These are phyloP conservation scores for Coemansia reversa DNA, from an alignment of 192 early-diverging fungal genomes.

Conservation along the genomic window DNA sequence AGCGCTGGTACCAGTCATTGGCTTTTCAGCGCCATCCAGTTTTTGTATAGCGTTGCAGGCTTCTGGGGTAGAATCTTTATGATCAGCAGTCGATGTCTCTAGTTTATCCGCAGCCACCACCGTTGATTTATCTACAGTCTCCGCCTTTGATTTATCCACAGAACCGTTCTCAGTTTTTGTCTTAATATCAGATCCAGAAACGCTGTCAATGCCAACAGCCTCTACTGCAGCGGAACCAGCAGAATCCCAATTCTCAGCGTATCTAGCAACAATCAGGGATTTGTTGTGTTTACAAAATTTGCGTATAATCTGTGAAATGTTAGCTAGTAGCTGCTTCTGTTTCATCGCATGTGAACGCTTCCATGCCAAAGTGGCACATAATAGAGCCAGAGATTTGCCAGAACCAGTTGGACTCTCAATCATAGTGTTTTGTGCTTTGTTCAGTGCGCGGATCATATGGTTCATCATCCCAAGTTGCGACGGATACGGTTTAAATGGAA, in stretches of 20 bases:
- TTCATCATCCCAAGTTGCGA: constrained; percentile 68
- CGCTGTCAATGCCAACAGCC: too few relatives aligned
- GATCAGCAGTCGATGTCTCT: neutral
- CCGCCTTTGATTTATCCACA: too few relatives aligned
- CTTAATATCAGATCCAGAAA: too few relatives aligned
- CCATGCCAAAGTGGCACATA: constrained; percentile 74
- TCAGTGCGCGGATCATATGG: constrained; percentile 59
- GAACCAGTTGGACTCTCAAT: constrained; percentile 78
- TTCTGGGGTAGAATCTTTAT: neutral
- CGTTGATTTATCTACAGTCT: too few relatives aligned
- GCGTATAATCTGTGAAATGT: constrained; percentile 37
- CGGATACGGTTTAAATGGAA: constrained; percentile 67
- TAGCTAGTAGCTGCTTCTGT: constrained; percentile 33
- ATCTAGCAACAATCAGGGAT: constrained; percentile 1
- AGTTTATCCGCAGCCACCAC: neutral
- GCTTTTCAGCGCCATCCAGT: neutral
- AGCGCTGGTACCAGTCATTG: too few relatives aligned
- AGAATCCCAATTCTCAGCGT: neutral
- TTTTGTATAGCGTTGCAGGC: neutral
- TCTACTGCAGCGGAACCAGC: neutral
- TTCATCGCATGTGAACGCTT: constrained; percentile 39
- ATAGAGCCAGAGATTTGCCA: constrained; percentile 73
- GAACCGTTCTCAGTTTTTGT: too few relatives aligned
- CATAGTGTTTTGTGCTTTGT: constrained; percentile 59
- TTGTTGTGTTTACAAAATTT: constrained; percentile 48